Evolutionary conservation across 768 basidiomycete species (phyloP), one percentile per base, ranked within the genome.

Genomic region (Russula ochroleuca): DNA sequence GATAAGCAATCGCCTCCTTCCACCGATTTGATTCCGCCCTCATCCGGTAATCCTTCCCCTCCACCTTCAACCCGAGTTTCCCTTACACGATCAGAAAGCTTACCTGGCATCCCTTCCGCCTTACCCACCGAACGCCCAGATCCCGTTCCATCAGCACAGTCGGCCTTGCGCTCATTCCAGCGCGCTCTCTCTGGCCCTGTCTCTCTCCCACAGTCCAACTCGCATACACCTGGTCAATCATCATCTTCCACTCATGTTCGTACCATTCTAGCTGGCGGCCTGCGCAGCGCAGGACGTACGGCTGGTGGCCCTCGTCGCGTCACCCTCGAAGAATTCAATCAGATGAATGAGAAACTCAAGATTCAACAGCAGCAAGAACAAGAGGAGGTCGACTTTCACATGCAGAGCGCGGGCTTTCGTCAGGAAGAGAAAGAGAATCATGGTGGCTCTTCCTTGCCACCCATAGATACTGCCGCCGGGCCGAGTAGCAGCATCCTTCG

Each of bases 71-170:
- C 61, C 53, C 79, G 83, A 59, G 71, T 76, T 21, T 82, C 86
- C 0, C 78, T 90, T 33, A 82, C 86, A 5, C 85, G 84, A 50
- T 86, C 87, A 45, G 87, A 90, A 70, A 86, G 83, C 69, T 80
- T 83, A 35, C 81, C 82, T 67, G 74, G 82, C n/a, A 71, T 78
- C 9, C 76, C 80, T n/a, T 69, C 69, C 62, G 72, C 72, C 31
- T 48, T 58, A 17, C 37, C 59, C 3, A 45, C 56, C 9, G 67
- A 68, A n/a, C 63, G 67, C 21, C 61, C 72, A 55, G 73, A 69
- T 69, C 66, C 74, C 25, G 28, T 73, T 66, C 69, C 74, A 63
- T 67, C 71, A 51, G 59, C 76, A 48, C 65, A 77, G 70, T 69
- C 69, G 67, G 49, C 41, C 53, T 41, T 51, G 41, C 80, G 89